Base-by-base conservation (phyloP, 345 rosid species). In the Trapa incisa region DNA sequence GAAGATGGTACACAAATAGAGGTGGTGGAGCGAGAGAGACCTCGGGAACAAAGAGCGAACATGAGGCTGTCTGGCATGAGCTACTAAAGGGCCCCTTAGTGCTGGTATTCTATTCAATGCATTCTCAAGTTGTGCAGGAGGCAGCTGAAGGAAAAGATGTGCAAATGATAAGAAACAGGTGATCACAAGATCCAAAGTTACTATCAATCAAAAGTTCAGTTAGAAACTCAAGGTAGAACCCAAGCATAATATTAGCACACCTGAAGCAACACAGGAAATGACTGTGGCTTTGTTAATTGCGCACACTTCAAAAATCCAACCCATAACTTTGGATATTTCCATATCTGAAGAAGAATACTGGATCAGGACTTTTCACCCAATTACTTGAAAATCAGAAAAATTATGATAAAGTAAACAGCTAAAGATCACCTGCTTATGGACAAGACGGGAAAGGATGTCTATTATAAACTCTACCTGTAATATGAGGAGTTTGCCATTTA, bases 281-380 rank as follows among this genome's bases (percentile, higher is more conserved):
- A 94, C 63, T 87, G 97, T 70, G 99, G 97, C 85, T 87, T 89
- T 58, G 88, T 84, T 85, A 83, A 77, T 65, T 70, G 78, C 45
- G 96, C 95, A 68, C 99, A 94, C 81, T 87, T 91, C 84, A 94
- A 81, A 77, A 91, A 94, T 65, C 99, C 99, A 41, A 91, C 99
- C 99, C 99, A 94, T 78, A 94, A 77, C 80, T 94, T 94, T 8
- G 99, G 99, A 67, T 84, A 78, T 76, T 94, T 87, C 99, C 99
- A 94, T 80, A 94, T 91, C 99, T 94, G 89, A 73, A 71, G 75
- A 41, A 77, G 37, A 52, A 65, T 65, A 72, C 54, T 57, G 48
- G 60, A 68, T 66, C 32, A 65, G 60, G 72, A 61, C 41, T 60
- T 2, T 68, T 66, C 29, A 22, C 29, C 29, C 29, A 37, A 61